Evolutionary conservation across 2,329 filamentous ascomycete species (phyloP), one percentile per base, ranked within the genome.

Genomic region (Tolypocladium nubicola): DNA sequence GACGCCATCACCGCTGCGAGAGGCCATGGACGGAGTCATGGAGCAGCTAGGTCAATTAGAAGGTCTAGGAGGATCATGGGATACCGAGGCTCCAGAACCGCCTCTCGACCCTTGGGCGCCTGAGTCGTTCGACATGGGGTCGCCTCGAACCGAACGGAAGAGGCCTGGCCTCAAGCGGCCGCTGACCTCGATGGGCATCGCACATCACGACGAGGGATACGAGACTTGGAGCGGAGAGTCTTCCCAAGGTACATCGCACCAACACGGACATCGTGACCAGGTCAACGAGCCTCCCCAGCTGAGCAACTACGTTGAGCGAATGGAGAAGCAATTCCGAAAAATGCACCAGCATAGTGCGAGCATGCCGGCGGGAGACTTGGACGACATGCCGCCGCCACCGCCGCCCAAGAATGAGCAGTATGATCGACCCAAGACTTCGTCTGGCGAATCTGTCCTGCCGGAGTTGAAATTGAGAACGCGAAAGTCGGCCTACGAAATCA

Each of bases 21-120:
- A 92, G 70, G 94, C 94, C 1, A 99, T 99, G 91, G 93, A 97
- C 67, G 93, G 95, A 71, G 92, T 99, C 4, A 97, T 97, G 84
- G 90, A 94, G 62, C 95, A 94, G 57, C 74, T 99, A 49, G 87
- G 96, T 67, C 91, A 92, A 59, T 89, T 99, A 78, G 71, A 68
- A 26, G 66, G 67, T 8, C 57, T 70, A 0, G 66, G 87, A 21
- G 77, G 86, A 64, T 76, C 82, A 47, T 79, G 80, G 57, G 74
- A 79, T 26, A 77, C 61, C 65, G 79, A 82, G 39, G 79, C 81
- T 35, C 79, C 83, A 1, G 78, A 83, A 47, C 75, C 80, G 0
- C 76, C 82, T 0, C 72, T 85, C 10, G 84, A 90, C 66, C 86
- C 91, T 5, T 99, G 94, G 94, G 94, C 91, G 0, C 91, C 91